Evolutionary conservation across 306 rosid genomes (phyloP).

Genomic region (Vigna angularis): DNA sequence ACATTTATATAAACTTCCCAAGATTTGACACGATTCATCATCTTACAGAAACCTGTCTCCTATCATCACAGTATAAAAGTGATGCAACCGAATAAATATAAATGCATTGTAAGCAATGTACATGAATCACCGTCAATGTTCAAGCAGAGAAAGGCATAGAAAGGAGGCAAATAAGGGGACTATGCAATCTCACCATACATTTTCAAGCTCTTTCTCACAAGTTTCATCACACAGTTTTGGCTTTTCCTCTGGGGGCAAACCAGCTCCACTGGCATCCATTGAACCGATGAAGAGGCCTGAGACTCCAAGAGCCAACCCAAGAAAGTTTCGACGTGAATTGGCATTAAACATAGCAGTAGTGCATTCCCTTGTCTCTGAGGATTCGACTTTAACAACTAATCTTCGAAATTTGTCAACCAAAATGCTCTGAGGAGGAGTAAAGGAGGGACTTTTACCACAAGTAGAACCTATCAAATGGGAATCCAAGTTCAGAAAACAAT

Average conservation of each 20-base stretch:
- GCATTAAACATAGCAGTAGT: conserved; percentile 39
- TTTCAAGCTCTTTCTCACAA: conserved; percentile 96
- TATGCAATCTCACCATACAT: conserved; percentile 93
- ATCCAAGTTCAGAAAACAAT: conserved; percentile 9
- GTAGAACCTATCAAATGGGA: conserved; percentile 52
- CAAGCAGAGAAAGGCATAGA: not conserved
- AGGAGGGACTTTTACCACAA: conserved; percentile 42
- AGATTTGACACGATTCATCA: not conserved
- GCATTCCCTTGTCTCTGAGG: conserved; percentile 47
- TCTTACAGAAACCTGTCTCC: conserved; percentile 1
- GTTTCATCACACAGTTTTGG: conserved; percentile 75
- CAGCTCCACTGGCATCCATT: conserved; percentile 75
- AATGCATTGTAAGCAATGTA: conserved; percentile 28
- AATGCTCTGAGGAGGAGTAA: conserved; percentile 49
- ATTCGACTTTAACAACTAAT: conserved; percentile 42
- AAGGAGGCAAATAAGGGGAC: conserved; percentile 41
- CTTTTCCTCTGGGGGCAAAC: conserved; percentile 90
- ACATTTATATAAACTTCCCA: not conserved
- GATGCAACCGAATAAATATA: conserved; percentile 3
- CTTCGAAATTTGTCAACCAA: conserved; percentile 48
- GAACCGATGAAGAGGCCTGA: conserved; percentile 59
- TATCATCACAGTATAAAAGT: not conserved
- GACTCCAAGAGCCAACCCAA: conserved; percentile 71
- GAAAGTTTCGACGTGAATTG: conserved; percentile 68
- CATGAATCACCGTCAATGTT: not conserved